A percentile compares a stretch with the other conserved stretches of the same genome.
Conservation (phyloP, 805 yeast genomes). For the Clavispora fructus region DNA sequence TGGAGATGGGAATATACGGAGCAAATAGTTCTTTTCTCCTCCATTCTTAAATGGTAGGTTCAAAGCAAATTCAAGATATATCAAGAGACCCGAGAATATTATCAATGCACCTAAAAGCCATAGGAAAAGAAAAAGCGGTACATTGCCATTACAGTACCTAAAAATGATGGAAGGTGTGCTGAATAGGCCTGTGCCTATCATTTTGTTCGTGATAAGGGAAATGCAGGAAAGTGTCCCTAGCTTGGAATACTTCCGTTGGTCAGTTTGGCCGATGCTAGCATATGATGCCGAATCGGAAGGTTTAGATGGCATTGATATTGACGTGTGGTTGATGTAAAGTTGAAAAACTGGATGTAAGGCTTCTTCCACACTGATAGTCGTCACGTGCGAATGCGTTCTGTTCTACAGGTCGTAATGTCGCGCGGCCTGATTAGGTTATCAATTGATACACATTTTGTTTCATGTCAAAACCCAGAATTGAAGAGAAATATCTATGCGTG, state of each 20-base stretch:
- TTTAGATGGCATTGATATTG: background rate
- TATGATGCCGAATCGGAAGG: background rate
- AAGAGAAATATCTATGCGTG: no score
- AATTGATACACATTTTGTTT: no score
- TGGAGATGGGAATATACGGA: slow-evolving; percentile 29
- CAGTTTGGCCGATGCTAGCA: slow-evolving; percentile 5
- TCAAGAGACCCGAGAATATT: slow-evolving; percentile 34
- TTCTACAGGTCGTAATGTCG: background rate
- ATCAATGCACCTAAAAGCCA: slow-evolving; percentile 35
- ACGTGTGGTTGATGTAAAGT: slow-evolving; percentile 1
- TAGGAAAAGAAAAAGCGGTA: slow-evolving; percentile 27
- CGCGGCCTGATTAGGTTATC: background rate
- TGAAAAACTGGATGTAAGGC: background rate
- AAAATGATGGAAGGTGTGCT: slow-evolving; percentile 63
- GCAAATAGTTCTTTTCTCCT: slow-evolving; percentile 38
- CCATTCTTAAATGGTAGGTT: slow-evolving; percentile 39
- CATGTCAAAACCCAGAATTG: background rate
- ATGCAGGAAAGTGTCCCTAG: slow-evolving; percentile 29
- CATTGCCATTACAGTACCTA: slow-evolving; percentile 40
- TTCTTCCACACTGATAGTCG: background rate
- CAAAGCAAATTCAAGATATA: slow-evolving; percentile 37
- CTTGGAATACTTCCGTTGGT: slow-evolving; percentile 8
- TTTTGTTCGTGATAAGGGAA: slow-evolving; percentile 55
- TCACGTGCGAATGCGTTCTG: background rate
- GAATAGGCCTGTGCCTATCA: slow-evolving; percentile 74